Percentiles rank a stretch among this genome's conserved stretches.
Evolutionary conservation across 2,329 filamentous ascomycete genomes (phyloP).

Genomic region (Sphaerulina populicola): DNA sequence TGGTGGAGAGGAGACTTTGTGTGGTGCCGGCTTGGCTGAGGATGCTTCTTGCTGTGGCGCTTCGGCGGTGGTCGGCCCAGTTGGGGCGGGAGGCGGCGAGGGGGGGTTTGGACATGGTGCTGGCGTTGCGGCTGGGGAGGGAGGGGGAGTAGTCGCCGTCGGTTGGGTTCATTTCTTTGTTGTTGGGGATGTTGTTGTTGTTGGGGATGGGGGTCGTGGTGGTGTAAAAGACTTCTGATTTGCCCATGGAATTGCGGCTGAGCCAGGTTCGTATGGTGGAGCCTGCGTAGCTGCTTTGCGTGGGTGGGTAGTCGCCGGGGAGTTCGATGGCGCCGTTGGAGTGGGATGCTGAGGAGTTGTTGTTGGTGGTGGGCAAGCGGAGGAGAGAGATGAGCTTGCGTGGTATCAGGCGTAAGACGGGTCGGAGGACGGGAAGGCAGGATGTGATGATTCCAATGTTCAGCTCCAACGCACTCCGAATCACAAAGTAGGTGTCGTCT

Average conservation of each 20-base stretch:
- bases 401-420: constrained; percentile 12
- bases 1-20: not conserved
- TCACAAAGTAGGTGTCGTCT: constrained; percentile 14
- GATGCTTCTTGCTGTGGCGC: not conserved
- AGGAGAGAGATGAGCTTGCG: constrained; percentile 13
- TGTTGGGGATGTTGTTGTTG: not conserved
- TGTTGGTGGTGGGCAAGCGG: constrained; percentile 4
- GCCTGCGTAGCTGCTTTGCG: constrained; percentile 9
- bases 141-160: constrained; percentile 1
- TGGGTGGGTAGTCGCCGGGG: constrained; percentile 5
- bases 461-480: constrained; percentile 15
- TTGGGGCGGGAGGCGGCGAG: not conserved
- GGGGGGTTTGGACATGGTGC: not conserved
- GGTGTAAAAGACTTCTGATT: constrained; percentile 2
- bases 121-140: constrained; percentile 4
- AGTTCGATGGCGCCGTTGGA: constrained; percentile 5
- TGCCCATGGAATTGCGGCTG: constrained; percentile 3
- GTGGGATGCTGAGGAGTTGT: not conserved
- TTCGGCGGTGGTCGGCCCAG: not conserved
- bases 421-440: constrained; percentile 17
- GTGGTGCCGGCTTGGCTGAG: constrained; percentile 7
- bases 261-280: constrained; percentile 5
- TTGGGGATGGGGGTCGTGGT: too few relatives aligned
- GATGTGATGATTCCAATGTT: constrained; percentile 19
- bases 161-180: constrained; percentile 1